Base-by-base conservation (phyloP, 305 asterid species). In the Rubia balearica region DNA sequence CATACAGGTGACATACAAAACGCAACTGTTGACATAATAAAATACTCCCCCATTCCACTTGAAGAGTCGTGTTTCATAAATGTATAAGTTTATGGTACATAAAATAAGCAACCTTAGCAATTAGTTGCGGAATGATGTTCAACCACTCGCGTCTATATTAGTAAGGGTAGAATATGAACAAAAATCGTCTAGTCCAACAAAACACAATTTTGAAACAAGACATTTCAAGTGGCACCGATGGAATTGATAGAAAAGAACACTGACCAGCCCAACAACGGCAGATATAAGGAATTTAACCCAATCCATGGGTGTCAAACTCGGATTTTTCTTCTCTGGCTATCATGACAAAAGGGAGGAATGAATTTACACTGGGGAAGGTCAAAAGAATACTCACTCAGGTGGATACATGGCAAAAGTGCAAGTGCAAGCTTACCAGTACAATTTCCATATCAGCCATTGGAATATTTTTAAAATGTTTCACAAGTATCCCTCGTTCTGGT, bases 401-500 rank as follows among this genome's bases (percentile, higher is more conserved):
- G 53, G 42, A 13, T 33, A 41, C 22, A 63, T 41, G 65, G 69
- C 66, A 16, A 53, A 41, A 61, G 70, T 53, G 14, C 71, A 55
- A 14, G 70, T 68, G 80, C 70, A 75, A 70, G 76, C 98, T 77
- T 80, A 94, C 97, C 66, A 94, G 93, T 78, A 94, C 98, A 79
- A 94, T 86, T 84, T 91, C 99, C 99, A 94, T 84, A 86, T 94
- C 99, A 76, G 97, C 99, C 99, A 94, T 94, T 24, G 99, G 99
- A 76, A 94, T 94, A 85, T 84, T 83, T 78, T 83, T 89, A 90
- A 94, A 94, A 87, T 94, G 99, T 86, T 91, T 94, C 84, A 94
- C 96, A 85, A 72, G 87, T 71, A 94, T 87, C 74, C 99, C 99
- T 73, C 97, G 89, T 66, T 94, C 97, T 64, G 76, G 70, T 81